A percentile compares a stretch with the other conserved stretches of the same genome.
Evolutionary conservation across 2,329 filamentous ascomycete genomes (phyloP).

Genomic region (Parastagonospora avenae): DNA sequence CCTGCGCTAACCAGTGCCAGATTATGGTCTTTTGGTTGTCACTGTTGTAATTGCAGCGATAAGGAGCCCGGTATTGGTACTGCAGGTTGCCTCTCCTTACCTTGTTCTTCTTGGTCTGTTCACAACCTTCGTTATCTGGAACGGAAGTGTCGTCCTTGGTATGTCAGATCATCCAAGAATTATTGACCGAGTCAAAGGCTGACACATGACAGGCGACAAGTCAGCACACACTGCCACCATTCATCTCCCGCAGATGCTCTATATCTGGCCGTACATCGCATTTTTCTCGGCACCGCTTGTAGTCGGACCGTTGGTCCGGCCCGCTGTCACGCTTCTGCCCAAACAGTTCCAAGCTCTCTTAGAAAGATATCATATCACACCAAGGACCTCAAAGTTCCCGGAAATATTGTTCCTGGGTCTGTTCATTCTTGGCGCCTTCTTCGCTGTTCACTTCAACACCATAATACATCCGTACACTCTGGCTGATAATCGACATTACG

Average conservation of each 20-base stretch:
- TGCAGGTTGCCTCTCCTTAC: slow-evolving; percentile 55
- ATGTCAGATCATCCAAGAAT: slow-evolving; percentile 27
- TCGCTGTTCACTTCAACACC: slow-evolving; percentile 78
- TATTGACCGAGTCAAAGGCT: background rate
- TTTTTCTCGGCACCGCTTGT: slow-evolving; percentile 89
- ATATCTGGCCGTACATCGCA: slow-evolving; percentile 86
- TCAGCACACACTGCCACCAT: slow-evolving; percentile 89
- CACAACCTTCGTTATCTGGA: slow-evolving; percentile 78
- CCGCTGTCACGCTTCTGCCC: slow-evolving; percentile 34
- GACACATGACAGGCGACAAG: slow-evolving; percentile 73
- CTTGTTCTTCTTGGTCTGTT: slow-evolving; percentile 71
- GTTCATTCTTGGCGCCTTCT: slow-evolving; percentile 48
- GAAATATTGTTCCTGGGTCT: slow-evolving; percentile 36
- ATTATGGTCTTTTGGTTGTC: slow-evolving; percentile 48
- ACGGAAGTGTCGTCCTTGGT: slow-evolving; percentile 90
- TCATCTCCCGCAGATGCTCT: slow-evolving; percentile 90
- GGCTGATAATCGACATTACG: slow-evolving; percentile 95
- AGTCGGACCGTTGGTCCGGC: slow-evolving; percentile 58
- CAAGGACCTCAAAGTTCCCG: slow-evolving; percentile 8
- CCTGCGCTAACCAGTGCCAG: slow-evolving; percentile 16
- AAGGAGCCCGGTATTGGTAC: slow-evolving; percentile 47
- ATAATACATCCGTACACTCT: slow-evolving; percentile 94
- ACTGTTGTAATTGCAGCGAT: slow-evolving; percentile 68
- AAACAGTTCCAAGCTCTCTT: slow-evolving; percentile 9
- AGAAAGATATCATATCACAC: slow-evolving; percentile 11